These are phyloP conservation scores for Bothriochloa decipiens DNA, from an alignment of 176 grass and related monocot genomes.

Conservation along the genomic window DNA sequence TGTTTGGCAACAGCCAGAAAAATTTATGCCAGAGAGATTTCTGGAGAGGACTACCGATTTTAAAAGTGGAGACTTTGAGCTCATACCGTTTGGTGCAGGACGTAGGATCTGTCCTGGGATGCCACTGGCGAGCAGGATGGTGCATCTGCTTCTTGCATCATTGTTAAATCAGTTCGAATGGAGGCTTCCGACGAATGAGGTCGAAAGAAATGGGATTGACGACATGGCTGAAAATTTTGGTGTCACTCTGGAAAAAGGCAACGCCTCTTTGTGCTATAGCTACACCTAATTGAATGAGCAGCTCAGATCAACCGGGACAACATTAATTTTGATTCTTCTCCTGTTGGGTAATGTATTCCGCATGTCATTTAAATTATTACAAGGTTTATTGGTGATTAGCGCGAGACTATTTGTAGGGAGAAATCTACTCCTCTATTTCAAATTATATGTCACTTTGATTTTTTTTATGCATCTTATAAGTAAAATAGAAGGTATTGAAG, in stretches of 20 bases:
- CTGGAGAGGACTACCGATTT: neutral
- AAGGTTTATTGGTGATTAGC: too few species aligned
- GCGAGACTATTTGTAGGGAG: too few species aligned
- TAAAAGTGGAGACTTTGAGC: constrained; percentile 28
- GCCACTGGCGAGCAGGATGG: constrained; percentile 47
- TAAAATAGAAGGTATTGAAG: too few species aligned
- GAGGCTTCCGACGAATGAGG: constrained; percentile 24
- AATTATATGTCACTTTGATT: too few species aligned
- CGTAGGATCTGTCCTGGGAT: constrained; percentile 50
- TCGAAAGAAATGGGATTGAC: constrained; percentile 29
- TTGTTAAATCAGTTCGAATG: constrained; percentile 39
- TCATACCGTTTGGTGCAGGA: constrained; percentile 50
- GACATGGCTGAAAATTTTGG: constrained; percentile 57
- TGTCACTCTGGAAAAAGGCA: neutral
- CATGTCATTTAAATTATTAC: neutral
- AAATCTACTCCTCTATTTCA: too few species aligned
- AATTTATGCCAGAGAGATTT: constrained; percentile 51
- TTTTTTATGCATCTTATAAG: too few species aligned
- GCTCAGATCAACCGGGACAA: neutral
- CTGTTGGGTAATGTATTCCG: neutral
- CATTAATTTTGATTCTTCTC: neutral
- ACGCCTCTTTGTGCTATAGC: constrained; percentile 40
- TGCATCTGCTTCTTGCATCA: constrained; percentile 43
- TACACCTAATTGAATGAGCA: constrained; percentile 18
- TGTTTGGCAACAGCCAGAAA: constrained; percentile 36